Percentiles rank a stretch among this genome's conserved stretches.
These are phyloP conservation scores for Eucalyptus marginata DNA, from an alignment of 345 rosid species.

Conservation along the genomic window DNA sequence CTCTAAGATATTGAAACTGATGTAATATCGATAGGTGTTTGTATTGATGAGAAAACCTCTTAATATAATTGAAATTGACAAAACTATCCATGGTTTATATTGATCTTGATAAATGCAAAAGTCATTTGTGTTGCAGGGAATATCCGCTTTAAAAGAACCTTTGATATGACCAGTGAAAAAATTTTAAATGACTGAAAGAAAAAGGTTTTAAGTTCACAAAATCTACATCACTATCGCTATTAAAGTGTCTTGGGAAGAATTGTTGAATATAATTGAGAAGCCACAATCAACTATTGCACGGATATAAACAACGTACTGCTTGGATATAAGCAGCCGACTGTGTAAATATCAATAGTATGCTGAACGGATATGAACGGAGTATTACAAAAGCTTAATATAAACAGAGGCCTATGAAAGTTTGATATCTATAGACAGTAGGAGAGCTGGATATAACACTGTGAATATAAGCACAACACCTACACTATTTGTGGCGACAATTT, in stretches of 20 bases:
- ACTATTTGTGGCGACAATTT: not conserved
- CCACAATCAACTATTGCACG: too few species aligned
- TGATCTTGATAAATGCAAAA: not conserved
- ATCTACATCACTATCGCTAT: too few species aligned
- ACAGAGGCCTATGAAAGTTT: not conserved
- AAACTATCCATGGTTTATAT: not conserved
- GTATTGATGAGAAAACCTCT: not conserved
- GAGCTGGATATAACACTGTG: not conserved
- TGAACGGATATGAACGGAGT: not conserved
- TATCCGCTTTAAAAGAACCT: not conserved
- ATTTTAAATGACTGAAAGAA: too few species aligned
- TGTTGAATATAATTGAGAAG: not conserved
- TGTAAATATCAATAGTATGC: not conserved
- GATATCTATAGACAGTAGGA: not conserved
- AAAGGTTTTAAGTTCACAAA: too few species aligned
- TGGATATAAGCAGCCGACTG: not conserved
- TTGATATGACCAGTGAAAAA: too few species aligned
- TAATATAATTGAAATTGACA: not conserved
- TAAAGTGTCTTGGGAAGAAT: not conserved
- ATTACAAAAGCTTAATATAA: not conserved
- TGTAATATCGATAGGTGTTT: not conserved
- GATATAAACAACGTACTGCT: not conserved
- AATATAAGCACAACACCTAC: not conserved
- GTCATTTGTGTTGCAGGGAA: not conserved
- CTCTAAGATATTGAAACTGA: not conserved